Percentiles rank a stretch among this genome's conserved stretches.
phyloP scores from a whole-genome alignment of 164 flowering plant genomes.

The Nymphaea thermarum region DNA sequence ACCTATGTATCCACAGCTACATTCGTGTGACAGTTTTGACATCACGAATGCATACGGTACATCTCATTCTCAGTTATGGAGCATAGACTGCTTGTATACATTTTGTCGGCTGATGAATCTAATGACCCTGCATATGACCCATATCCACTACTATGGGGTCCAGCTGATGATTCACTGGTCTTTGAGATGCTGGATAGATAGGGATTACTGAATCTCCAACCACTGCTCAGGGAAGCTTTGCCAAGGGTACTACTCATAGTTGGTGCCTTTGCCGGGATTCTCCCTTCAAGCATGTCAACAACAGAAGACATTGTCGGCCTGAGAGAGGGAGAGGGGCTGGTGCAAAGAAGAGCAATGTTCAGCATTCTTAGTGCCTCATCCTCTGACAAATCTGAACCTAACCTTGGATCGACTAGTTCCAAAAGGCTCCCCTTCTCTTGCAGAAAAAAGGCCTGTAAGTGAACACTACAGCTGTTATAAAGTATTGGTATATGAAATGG shows the following conservation, averaged over 20 bases:
- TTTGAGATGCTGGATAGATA: neutral
- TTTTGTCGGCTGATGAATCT: neutral
- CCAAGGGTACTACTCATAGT: neutral
- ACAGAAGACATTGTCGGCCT: slow-evolving; percentile 16
- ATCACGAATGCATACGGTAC: too few species aligned
- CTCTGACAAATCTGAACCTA: slow-evolving; percentile 8
- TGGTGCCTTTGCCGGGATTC: slow-evolving; percentile 25
- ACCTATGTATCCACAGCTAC: too few species aligned
- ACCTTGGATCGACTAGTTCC: slow-evolving; percentile 10
- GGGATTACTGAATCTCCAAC: neutral
- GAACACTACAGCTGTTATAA: neutral
- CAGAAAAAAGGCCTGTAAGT: slow-evolving; percentile 13
- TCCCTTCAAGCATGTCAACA: slow-evolving; percentile 21
- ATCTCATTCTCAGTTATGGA: too few species aligned
- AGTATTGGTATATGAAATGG: too few species aligned
- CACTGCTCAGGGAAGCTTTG: neutral
- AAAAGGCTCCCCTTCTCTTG: slow-evolving; percentile 12
- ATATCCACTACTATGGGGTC: neutral
- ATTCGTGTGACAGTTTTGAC: too few species aligned
- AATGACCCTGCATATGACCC: neutral
- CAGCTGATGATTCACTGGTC: neutral
- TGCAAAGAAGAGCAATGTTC: slow-evolving; percentile 17
- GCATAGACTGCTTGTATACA: too few species aligned
- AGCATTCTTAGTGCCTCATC: slow-evolving; percentile 13
- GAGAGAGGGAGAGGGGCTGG: slow-evolving; percentile 15